A percentile compares a stretch with the other conserved stretches of the same genome.
Evolutionary conservation across 2,329 filamentous ascomycete species (phyloP).

Genomic region (Fusarium aywerte): DNA sequence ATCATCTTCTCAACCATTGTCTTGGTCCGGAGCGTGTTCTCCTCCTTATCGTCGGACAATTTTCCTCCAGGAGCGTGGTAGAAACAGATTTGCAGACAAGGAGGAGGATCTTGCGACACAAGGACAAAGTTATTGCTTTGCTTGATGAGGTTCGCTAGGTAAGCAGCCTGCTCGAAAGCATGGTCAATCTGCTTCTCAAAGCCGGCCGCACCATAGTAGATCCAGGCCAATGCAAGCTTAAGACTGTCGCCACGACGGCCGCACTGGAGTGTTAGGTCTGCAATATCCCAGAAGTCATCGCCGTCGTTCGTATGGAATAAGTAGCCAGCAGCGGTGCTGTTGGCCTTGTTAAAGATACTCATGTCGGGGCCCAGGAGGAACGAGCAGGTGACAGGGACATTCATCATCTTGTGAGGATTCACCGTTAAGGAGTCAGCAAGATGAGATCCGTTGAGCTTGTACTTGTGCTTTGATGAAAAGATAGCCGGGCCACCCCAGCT

Average conservation of each 20-base stretch:
- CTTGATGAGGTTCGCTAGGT: conserved; percentile 72
- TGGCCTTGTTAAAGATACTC: conserved; percentile 80
- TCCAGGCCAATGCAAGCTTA: conserved; percentile 89
- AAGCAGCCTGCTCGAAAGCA: conserved; percentile 76
- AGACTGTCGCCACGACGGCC: conserved; percentile 85
- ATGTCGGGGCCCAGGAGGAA: conserved; percentile 86
- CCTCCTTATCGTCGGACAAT: conserved; percentile 55
- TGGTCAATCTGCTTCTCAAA: conserved; percentile 76
- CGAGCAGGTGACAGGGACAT: conserved; percentile 88
- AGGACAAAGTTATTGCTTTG: conserved; percentile 71
- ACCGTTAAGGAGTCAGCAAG: conserved; percentile 85
- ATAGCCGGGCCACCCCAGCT: conserved; percentile 89
- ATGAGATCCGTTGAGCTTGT: conserved; percentile 75
- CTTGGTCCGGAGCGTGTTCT: conserved; percentile 63
- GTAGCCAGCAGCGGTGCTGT: conserved; percentile 88
- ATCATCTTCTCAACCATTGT: conserved; percentile 61
- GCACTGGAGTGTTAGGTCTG: conserved; percentile 93
- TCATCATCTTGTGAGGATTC: conserved; percentile 98
- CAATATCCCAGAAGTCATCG: conserved; percentile 83
- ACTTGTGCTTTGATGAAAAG: conserved; percentile 73
- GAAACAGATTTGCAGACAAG: conserved; percentile 95
- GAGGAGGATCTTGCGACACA: conserved; percentile 79
- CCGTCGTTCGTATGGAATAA: conserved; percentile 73
- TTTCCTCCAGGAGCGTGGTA: conserved; percentile 75
- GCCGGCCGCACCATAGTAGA: conserved; percentile 84